phyloP scores from a whole-genome alignment of 306 rosid genomes.

The Vachellia pachyceras region DNA sequence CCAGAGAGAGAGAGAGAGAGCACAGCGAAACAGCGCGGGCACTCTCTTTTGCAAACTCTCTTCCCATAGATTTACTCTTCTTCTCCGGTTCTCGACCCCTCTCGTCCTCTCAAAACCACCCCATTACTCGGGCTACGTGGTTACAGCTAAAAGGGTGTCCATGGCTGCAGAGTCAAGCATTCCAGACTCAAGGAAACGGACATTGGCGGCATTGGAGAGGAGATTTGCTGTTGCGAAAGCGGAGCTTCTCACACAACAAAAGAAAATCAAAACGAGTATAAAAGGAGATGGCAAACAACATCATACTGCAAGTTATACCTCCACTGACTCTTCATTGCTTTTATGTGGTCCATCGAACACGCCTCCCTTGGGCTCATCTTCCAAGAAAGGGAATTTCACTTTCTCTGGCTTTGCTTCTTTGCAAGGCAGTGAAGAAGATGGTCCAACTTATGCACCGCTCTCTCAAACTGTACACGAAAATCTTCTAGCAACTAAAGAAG shows the following conservation, averaged over 20 bases:
- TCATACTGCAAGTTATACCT: constrained; percentile 23
- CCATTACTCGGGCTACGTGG: too few species aligned
- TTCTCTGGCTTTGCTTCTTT: constrained; percentile 19
- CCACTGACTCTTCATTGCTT: constrained; percentile 36
- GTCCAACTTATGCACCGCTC: constrained; percentile 60
- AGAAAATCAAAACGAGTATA: constrained; percentile 40
- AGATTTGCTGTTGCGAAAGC: constrained; percentile 70
- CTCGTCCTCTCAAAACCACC: too few species aligned
- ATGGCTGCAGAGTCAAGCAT: constrained; percentile 55
- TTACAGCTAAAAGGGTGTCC: constrained; percentile 8
- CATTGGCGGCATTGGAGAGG: constrained; percentile 81
- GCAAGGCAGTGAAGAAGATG: constrained; percentile 59
- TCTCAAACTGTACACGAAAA: constrained; percentile 58
- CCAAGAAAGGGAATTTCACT: constrained; percentile 55
- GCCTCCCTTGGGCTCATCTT: constrained; percentile 12
- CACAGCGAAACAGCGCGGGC: too few species aligned
- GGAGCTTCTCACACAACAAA: constrained; percentile 57
- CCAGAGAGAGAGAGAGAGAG: too few species aligned
- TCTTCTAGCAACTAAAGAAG: constrained; percentile 51
- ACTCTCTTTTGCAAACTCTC: too few species aligned
- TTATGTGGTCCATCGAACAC: constrained; percentile 32
- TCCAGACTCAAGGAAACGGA: constrained; percentile 67
- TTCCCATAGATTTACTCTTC: too few species aligned
- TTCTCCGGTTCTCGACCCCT: too few species aligned
- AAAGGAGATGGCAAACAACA: constrained; percentile 39